Evolutionary conservation across 1,284 basidiomycete species (phyloP).

Genomic region (Singerocomus inundabilis): DNA sequence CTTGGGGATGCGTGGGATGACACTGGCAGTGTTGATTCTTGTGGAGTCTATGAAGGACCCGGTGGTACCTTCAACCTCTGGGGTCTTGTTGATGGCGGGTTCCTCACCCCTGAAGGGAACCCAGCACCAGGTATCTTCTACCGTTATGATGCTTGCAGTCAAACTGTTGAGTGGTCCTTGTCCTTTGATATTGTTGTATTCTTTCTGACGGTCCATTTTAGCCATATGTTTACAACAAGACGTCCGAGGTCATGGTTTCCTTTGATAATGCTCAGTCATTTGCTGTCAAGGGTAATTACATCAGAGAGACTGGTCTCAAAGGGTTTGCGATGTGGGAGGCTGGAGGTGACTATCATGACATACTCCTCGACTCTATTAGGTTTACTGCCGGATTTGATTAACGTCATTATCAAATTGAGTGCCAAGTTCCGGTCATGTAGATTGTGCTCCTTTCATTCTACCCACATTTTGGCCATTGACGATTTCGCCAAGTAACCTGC

Average conservation of each 20-base stretch:
- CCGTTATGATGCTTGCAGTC: constrained; percentile 45
- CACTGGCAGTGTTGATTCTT: constrained; percentile 34
- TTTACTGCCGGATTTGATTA: constrained; percentile 36
- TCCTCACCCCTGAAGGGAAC: constrained; percentile 39
- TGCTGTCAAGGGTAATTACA: constrained; percentile 54
- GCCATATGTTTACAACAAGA: constrained; percentile 48
- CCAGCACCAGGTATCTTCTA: constrained; percentile 40
- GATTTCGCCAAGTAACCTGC: background rate
- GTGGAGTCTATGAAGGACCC: constrained; percentile 36
- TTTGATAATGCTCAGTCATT: constrained; percentile 46
- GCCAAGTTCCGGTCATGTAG: background rate
- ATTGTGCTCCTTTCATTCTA: background rate
- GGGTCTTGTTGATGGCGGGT: constrained; percentile 41
- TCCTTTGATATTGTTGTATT: background rate
- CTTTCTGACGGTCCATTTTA: constrained; percentile 17
- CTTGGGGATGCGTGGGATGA: constrained; percentile 44
- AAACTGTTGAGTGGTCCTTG: constrained; percentile 40
- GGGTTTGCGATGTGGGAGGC: constrained; percentile 62
- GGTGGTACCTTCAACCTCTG: constrained; percentile 43
- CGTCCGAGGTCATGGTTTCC: constrained; percentile 37
- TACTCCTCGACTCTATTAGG: constrained; percentile 51
- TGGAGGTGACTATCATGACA: constrained; percentile 51
- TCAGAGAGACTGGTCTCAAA: constrained; percentile 42
- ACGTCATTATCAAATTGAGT: background rate
- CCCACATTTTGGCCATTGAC: background rate